Conservation (phyloP, 129 eudicot genomes). For the Oenanthe sinensis region DNA sequence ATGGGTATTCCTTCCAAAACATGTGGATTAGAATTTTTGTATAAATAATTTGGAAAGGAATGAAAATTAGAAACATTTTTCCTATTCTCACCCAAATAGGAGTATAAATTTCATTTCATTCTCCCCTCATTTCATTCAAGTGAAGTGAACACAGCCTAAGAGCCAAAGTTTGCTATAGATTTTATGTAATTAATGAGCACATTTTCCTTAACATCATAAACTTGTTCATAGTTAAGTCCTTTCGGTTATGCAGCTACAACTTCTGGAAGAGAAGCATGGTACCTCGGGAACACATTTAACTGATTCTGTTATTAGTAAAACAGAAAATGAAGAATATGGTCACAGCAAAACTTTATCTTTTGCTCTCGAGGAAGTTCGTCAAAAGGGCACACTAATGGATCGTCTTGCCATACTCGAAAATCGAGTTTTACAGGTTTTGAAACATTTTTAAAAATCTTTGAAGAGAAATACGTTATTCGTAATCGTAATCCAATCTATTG, state of each 20-base stretch:
- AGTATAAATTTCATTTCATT: no score
- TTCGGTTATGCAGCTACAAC: slow-evolving; percentile 31
- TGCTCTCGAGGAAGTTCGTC: slow-evolving; percentile 66
- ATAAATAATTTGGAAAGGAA: no score
- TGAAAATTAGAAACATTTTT: no score
- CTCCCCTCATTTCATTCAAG: no score
- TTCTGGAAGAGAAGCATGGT: slow-evolving; percentile 53
- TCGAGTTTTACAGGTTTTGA: slow-evolving; percentile 49
- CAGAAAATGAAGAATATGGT: slow-evolving; percentile 9
- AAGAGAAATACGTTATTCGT: not conserved
- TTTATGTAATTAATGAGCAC: not conserved
- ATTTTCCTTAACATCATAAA: not conserved
- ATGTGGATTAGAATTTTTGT: no score
- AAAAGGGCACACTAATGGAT: slow-evolving; percentile 70
- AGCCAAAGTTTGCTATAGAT: not conserved
- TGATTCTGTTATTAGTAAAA: not conserved
- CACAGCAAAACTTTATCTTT: slow-evolving; percentile 30
- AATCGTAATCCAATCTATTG: not conserved
- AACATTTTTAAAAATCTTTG: not conserved
- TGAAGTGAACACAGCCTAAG: no score
- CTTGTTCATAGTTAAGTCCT: not conserved
- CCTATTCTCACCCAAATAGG: no score
- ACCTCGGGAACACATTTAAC: slow-evolving; percentile 25
- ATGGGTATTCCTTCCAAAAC: no score
- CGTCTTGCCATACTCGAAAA: slow-evolving; percentile 57